These are phyloP conservation scores for Cutaneotrichosporon arboriforme DNA, from an alignment of 1,284 basidiomycete species.

Conservation along the genomic window DNA sequence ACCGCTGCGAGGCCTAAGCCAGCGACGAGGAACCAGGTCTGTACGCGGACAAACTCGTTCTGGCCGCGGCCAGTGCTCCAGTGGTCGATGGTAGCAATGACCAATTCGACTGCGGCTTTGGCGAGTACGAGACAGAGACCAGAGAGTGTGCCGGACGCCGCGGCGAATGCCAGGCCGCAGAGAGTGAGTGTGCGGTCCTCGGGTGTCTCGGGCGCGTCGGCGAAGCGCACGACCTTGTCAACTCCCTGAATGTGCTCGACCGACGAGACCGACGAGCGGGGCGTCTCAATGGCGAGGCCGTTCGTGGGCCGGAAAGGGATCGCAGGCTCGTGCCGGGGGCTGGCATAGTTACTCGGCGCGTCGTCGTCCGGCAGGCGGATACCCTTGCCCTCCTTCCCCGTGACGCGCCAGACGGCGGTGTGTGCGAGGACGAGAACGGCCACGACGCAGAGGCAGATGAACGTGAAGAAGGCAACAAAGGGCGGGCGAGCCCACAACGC, in stretches of 20 bases:
- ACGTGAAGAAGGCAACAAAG: conserved; percentile 74
- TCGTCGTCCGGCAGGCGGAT: conserved; percentile 7
- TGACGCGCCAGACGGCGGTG: conserved; percentile 1
- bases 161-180: conserved; percentile 80
- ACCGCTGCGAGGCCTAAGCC: conserved; percentile 37
- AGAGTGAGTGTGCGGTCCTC: conserved; percentile 54
- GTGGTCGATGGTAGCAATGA: conserved; percentile 66
- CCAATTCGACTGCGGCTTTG: conserved; percentile 86
- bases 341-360: conserved; percentile 35
- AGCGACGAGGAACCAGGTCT: conserved; percentile 42
- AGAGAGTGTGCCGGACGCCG: conserved; percentile 82
- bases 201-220: conserved; percentile 4
- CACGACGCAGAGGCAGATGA: conserved; percentile 62
- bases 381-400: background rate
- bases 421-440: conserved; percentile 54
- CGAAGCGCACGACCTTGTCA: conserved; percentile 8
- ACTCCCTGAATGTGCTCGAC: background rate
- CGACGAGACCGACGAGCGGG: conserved; percentile 6
- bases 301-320: conserved; percentile 34
- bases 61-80: conserved; percentile 53
- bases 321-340: conserved; percentile 25
- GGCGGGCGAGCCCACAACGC: conserved; percentile 68
- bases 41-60: conserved; percentile 69
- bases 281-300: background rate
- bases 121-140: conserved; percentile 91